phyloP scores from a whole-genome alignment of 2,329 filamentous ascomycete species.

The Curvularia verruculosa region DNA sequence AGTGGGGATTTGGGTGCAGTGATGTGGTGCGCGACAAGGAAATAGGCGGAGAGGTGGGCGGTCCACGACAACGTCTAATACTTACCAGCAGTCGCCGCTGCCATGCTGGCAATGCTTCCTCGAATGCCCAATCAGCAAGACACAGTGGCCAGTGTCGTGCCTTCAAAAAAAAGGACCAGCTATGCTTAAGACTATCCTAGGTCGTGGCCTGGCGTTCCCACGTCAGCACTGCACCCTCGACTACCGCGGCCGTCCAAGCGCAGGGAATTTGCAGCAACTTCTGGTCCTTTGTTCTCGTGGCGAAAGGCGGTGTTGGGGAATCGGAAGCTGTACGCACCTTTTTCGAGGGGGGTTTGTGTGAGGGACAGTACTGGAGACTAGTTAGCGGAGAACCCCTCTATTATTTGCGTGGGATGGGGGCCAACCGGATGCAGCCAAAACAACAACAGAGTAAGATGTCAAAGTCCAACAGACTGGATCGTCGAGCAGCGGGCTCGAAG shows the following conservation, averaged over 20 bases:
- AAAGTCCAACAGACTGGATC: conserved; percentile 17
- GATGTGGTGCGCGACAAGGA: conserved; percentile 32
- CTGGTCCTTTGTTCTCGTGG: background rate
- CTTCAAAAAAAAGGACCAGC: conserved; percentile 18
- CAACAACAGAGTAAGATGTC: conserved; percentile 10
- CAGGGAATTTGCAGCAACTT: conserved; percentile 1
- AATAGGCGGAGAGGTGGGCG: conserved; percentile 27
- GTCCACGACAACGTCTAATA: conserved; percentile 32
- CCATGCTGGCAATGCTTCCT: conserved; percentile 43
- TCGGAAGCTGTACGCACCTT: conserved; percentile 37
- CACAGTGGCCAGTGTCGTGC: conserved; percentile 14
- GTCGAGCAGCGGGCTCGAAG: conserved; percentile 11
- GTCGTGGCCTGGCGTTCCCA: conserved; percentile 23
- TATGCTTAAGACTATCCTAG: conserved; percentile 14
- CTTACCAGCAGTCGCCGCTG: conserved; percentile 52
- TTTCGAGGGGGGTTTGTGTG: conserved; percentile 36
- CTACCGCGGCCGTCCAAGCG: conserved; percentile 1
- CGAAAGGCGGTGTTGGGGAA: conserved; percentile 14
- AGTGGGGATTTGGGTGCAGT: conserved; percentile 23
- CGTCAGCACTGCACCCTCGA: conserved; percentile 22
- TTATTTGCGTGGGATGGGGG: conserved; percentile 25
- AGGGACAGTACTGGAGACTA: conserved; percentile 37
- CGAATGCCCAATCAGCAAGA: conserved; percentile 27
- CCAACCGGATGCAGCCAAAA: conserved; percentile 31
- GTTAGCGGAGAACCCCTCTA: conserved; percentile 46